These are phyloP conservation scores for Amoeboaphelidium protococcarum DNA, from an alignment of 371 early-diverging fungal species.

Conservation along the genomic window DNA sequence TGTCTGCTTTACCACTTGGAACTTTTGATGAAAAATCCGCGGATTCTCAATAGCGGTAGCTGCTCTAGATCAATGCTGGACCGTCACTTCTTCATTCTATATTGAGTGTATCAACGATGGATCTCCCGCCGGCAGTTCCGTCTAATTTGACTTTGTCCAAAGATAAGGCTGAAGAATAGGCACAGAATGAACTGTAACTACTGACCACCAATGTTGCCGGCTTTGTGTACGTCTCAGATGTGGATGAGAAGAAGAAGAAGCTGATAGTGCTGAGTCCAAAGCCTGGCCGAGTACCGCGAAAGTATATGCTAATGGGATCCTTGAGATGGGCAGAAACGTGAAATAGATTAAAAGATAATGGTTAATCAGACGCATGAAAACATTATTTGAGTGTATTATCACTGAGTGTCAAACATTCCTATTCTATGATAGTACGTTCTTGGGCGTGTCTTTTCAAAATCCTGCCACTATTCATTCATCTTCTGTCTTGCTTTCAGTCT, in stretches of 20 bases:
- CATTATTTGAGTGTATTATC: no score
- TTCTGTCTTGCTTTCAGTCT: no score
- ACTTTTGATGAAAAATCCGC: no score
- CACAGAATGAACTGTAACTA: constrained; percentile 22
- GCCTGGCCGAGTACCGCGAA: constrained; percentile 58
- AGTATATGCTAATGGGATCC: constrained; percentile 46
- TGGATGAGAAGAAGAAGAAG: constrained; percentile 45
- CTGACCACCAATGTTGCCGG: constrained; percentile 43
- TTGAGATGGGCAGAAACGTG: constrained; percentile 56
- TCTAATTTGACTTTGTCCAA: no score
- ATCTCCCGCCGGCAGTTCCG: no score
- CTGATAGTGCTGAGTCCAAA: constrained; percentile 60
- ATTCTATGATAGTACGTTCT: background rate
- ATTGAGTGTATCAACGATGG: constrained; percentile 45
- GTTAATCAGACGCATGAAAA: no score
- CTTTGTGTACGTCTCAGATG: constrained; percentile 69
- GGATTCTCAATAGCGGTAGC: no score
- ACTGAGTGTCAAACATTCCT: background rate
- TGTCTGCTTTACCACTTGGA: constrained; percentile 74
- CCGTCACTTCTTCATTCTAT: constrained; percentile 63
- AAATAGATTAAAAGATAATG: no score
- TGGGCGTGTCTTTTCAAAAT: background rate
- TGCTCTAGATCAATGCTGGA: no score
- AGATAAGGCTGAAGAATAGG: constrained; percentile 7
- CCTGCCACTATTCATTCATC: background rate